A percentile compares a stretch with the other conserved stretches of the same genome.
phyloP scores from a whole-genome alignment of 495 filamentous ascomycete genomes.

The Corynascus novoguineensis region DNA sequence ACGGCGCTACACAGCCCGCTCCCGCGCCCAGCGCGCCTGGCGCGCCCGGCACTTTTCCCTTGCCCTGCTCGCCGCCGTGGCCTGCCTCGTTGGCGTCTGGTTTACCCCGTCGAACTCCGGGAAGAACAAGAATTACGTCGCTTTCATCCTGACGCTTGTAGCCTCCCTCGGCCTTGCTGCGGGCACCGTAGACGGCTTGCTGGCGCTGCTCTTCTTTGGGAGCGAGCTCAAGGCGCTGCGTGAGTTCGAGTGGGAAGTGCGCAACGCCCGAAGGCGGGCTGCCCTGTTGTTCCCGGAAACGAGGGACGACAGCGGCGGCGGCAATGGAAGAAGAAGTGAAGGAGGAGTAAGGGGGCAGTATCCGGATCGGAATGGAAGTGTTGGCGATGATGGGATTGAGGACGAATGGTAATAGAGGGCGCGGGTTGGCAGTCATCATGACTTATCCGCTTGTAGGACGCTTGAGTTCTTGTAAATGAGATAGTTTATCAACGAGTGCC shows the following conservation, averaged over 20 bases:
- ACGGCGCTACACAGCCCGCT: conserved; percentile 58
- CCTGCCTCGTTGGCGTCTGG: conserved; percentile 76
- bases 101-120: conserved; percentile 62
- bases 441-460: too few relatives aligned
- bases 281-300: conserved; percentile 6
- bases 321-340: neutral
- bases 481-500: too few relatives aligned
- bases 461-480: too few relatives aligned
- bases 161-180: conserved; percentile 68
- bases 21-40: conserved; percentile 61
- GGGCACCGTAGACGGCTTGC: conserved; percentile 75
- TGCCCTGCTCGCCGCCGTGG: conserved; percentile 60
- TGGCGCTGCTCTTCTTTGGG: conserved; percentile 79
- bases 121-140: conserved; percentile 68
- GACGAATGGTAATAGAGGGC: too few relatives aligned
- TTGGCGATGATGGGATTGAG: too few relatives aligned
- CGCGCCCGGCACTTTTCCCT: conserved; percentile 66
- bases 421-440: too few relatives aligned
- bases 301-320: neutral
- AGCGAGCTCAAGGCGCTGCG: conserved; percentile 77
- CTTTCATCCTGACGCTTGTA: conserved; percentile 74
- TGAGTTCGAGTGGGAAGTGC: conserved; percentile 93
- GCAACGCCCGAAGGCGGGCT: conserved; percentile 50
- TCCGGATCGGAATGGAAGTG: too few relatives aligned
- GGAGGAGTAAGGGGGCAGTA: too few relatives aligned